Percentiles rank a stretch among this genome's conserved stretches.
These are phyloP conservation scores for Penicillium sclerotigenum DNA, from an alignment of 2,329 filamentous ascomycete genomes.

Conservation along the genomic window DNA sequence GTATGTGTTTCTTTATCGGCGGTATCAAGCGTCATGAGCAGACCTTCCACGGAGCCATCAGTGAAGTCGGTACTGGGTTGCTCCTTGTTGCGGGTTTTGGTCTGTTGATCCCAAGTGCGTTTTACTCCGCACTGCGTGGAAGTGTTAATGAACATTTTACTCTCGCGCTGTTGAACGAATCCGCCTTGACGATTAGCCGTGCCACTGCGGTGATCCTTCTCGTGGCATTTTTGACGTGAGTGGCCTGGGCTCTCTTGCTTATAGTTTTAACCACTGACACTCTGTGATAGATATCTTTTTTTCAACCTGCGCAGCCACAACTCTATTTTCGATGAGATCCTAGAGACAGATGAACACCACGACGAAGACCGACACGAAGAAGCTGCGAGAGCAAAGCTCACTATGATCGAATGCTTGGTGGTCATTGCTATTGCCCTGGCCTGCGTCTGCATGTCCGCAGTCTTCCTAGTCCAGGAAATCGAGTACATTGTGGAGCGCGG, in stretches of 20 bases:
- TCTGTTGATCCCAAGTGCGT: conserved; percentile 45
- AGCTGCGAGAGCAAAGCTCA: conserved; percentile 63
- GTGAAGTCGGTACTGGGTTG: conserved; percentile 74
- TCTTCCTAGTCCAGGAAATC: conserved; percentile 72
- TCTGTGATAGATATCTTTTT: conserved; percentile 49
- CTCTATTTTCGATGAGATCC: conserved; percentile 70
- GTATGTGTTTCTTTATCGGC: conserved; percentile 74
- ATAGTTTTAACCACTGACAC: conserved; percentile 4
- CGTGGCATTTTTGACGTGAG: conserved; percentile 62
- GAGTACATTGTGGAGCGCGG: conserved; percentile 55
- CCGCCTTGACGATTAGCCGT: conserved; percentile 65
- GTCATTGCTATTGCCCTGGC: conserved; percentile 63
- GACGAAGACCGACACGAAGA: conserved; percentile 65
- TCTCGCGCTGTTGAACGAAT: conserved; percentile 45
- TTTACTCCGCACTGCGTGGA: conserved; percentile 44
- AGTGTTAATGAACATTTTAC: conserved; percentile 39
- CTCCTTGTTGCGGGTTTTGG: conserved; percentile 70
- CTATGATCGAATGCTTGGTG: conserved; percentile 67
- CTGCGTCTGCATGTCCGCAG: conserved; percentile 69
- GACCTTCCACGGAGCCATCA: conserved; percentile 70
- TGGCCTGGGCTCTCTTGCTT: background rate
- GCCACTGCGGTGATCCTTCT: conserved; percentile 69
- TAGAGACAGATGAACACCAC: conserved; percentile 66
- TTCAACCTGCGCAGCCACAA: conserved; percentile 78
- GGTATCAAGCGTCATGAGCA: conserved; percentile 66